These are phyloP conservation scores for Castanea mollissima DNA, from an alignment of 306 rosid genomes.

Conservation along the genomic window DNA sequence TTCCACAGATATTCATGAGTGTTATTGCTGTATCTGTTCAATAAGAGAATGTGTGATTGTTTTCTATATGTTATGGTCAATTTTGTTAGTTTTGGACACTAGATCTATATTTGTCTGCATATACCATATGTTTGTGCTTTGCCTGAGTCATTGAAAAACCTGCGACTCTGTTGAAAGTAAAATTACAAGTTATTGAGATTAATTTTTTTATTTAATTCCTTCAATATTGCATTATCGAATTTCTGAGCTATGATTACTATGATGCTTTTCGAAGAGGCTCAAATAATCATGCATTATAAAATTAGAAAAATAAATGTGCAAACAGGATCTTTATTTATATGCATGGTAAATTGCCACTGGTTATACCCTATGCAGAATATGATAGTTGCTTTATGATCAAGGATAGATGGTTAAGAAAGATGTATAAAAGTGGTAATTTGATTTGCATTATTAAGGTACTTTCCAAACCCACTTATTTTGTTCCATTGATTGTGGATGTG, in stretches of 20 bases:
- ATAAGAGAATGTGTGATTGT: conserved; percentile 32
- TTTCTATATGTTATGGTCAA: conserved; percentile 25
- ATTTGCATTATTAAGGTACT: too few species aligned
- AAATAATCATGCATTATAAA: too few species aligned
- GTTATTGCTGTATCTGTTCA: conserved; percentile 30
- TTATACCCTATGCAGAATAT: too few species aligned
- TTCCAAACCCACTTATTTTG: too few species aligned
- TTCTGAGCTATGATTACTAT: background rate
- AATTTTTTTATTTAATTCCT: background rate
- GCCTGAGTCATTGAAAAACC: background rate
- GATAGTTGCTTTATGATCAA: too few species aligned
- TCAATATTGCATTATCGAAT: background rate
- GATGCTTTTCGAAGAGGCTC: background rate
- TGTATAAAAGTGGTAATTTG: too few species aligned
- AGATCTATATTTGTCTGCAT: background rate
- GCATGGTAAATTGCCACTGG: too few species aligned
- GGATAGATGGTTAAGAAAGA: too few species aligned
- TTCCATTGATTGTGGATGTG: too few species aligned
- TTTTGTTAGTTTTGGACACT: conserved; percentile 34
- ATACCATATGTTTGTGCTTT: conserved; percentile 16
- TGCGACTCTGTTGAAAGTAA: background rate
- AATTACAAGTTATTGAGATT: background rate
- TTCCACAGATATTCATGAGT: conserved; percentile 33
- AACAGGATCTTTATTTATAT: too few species aligned
- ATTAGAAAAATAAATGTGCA: too few species aligned